Conservation (phyloP, 805 yeast genomes). For the Candida khao-thaluensis region DNA sequence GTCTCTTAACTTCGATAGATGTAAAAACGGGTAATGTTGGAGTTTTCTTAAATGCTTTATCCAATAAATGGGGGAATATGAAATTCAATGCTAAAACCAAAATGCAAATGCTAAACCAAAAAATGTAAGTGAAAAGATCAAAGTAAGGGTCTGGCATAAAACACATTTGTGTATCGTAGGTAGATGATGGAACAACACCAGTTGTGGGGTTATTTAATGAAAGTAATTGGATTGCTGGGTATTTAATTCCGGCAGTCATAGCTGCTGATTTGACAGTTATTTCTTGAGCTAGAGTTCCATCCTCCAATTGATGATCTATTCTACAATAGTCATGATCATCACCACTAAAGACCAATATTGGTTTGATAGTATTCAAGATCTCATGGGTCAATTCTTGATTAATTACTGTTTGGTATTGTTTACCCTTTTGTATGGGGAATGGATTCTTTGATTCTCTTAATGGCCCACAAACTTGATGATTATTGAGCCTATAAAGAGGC, state of each 20-base stretch:
- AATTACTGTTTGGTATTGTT: conserved; percentile 85
- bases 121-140: conserved; percentile 37
- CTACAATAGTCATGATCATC: conserved; percentile 98
- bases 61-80: conserved; percentile 6
- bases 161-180: conserved; percentile 49
- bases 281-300: conserved; percentile 22
- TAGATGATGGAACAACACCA: conserved; percentile 16
- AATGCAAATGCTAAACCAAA: conserved; percentile 18
- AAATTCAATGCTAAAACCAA: conserved; percentile 15
- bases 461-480: conserved; percentile 68
- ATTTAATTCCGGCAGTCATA: conserved; percentile 41
- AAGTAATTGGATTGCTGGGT: conserved; percentile 43
- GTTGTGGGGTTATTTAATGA: conserved; percentile 40
- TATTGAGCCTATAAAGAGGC: conserved; percentile 74
- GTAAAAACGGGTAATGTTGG: conserved; percentile 4
- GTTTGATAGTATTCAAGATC: conserved; percentile 58
- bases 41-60: background rate
- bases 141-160: conserved; percentile 55
- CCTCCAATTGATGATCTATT: conserved; percentile 47
- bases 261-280: conserved; percentile 40
- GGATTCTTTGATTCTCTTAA: conserved; percentile 61
- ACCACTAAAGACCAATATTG: conserved; percentile 76
- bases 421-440: conserved; percentile 73
- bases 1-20: background rate
- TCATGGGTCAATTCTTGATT: conserved; percentile 55